phyloP scores from a whole-genome alignment of 1,139 yeast genomes.

The Maudiozyma humilis region DNA sequence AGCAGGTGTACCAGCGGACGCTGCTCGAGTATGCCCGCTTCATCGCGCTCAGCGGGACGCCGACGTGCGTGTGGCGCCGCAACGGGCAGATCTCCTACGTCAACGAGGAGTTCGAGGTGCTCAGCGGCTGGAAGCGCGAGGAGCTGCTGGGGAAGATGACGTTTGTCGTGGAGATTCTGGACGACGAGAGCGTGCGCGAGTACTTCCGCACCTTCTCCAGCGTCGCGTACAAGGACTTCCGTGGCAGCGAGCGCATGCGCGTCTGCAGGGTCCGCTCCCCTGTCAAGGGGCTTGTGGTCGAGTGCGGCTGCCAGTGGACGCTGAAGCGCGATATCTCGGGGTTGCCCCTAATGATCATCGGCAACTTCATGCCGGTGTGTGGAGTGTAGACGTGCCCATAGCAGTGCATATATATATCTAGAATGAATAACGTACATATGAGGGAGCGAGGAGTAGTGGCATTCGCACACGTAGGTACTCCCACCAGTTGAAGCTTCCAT shows the following conservation, averaged over 20 bases:
- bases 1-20: conserved; percentile 90
- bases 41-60: conserved; percentile 80
- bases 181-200: conserved; percentile 76
- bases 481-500: too few species aligned
- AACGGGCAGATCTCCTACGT: conserved; percentile 94
- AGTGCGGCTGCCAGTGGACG: conserved; percentile 85
- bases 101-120: conserved; percentile 80
- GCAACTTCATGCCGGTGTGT: conserved; percentile 65
- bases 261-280: conserved; percentile 36
- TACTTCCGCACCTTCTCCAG: conserved; percentile 79
- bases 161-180: conserved; percentile 83
- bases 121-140: conserved; percentile 82
- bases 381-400: not conserved
- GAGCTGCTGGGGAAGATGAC: conserved; percentile 56
- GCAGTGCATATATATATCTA: not conserved
- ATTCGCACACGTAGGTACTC: too few species aligned
- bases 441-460: not conserved
- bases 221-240: conserved; percentile 85
- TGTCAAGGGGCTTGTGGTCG: conserved; percentile 36
- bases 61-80: conserved; percentile 90
- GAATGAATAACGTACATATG: conserved; percentile 1
- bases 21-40: conserved; percentile 80
- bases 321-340: conserved; percentile 88
- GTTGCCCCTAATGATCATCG: conserved; percentile 93
- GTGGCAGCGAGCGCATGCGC: conserved; percentile 80